phyloP scores from a whole-genome alignment of 148 eudicot genomes.

The Persicaria tinctoria region DNA sequence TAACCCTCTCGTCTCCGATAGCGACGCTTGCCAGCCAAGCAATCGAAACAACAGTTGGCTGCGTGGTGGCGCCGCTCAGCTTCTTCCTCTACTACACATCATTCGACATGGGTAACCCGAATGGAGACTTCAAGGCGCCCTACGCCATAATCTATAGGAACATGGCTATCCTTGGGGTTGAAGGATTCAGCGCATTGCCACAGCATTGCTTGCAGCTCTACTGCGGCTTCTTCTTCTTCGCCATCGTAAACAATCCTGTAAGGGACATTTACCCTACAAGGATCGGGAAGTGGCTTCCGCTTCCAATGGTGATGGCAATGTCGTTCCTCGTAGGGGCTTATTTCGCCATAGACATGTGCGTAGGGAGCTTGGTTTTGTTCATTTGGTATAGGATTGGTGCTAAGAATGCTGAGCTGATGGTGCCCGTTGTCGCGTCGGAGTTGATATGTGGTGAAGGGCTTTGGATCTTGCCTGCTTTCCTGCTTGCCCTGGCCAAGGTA shows the following conservation, averaged over 20 bases:
- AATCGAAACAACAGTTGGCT: slow-evolving; percentile 36
- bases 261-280: neutral
- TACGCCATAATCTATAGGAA: slow-evolving; percentile 25
- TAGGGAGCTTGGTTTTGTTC: neutral
- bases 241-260: neutral
- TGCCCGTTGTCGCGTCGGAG: neutral
- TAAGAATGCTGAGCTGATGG: neutral
- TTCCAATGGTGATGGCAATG: neutral
- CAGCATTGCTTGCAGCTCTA: slow-evolving; percentile 17
- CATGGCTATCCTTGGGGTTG: slow-evolving; percentile 21
- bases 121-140: slow-evolving; percentile 35
- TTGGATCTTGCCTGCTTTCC: neutral
- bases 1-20: slow-evolving; percentile 37
- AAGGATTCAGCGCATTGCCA: slow-evolving; percentile 36
- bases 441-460: neutral
- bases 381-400: neutral
- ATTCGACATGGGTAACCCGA: slow-evolving; percentile 31
- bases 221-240: slow-evolving; percentile 4
- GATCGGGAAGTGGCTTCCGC: neutral
- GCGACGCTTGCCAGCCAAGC: slow-evolving; percentile 37
- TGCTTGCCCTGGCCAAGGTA: neutral
- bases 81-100: slow-evolving; percentile 36
- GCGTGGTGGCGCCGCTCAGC: slow-evolving; percentile 29
- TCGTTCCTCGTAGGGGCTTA: neutral
- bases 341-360: neutral